A percentile compares a stretch with the other conserved stretches of the same genome.
Evolutionary conservation across 2,329 filamentous ascomycete species (phyloP).

Genomic region (Fusarium humuli): DNA sequence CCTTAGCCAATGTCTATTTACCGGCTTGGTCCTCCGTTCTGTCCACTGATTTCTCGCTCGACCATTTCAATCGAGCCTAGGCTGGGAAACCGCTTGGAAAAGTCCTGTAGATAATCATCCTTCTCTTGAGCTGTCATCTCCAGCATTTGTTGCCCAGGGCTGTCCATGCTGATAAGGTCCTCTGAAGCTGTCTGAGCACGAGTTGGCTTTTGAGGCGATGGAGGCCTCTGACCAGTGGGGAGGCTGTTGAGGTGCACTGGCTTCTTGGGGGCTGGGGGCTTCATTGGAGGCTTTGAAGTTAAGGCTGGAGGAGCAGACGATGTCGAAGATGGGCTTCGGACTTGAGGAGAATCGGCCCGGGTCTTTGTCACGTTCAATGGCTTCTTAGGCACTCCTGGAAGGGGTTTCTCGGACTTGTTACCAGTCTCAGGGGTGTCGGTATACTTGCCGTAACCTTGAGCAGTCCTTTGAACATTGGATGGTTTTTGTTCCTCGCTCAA

Average conservation of each 20-base stretch:
- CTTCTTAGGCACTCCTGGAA: slow-evolving; percentile 64
- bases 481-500: slow-evolving; percentile 79
- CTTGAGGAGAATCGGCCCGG: slow-evolving; percentile 46
- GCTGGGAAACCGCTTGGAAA: slow-evolving; percentile 88
- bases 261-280: slow-evolving; percentile 70
- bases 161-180: slow-evolving; percentile 58
- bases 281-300: slow-evolving; percentile 48
- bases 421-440: slow-evolving; percentile 66
- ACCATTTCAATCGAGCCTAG: slow-evolving; percentile 88
- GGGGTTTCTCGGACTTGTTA: slow-evolving; percentile 53
- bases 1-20: slow-evolving; percentile 27
- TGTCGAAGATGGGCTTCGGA: slow-evolving; percentile 32
- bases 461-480: slow-evolving; percentile 72
- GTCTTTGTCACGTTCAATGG: slow-evolving; percentile 55
- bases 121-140: slow-evolving; percentile 69
- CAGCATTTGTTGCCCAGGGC: slow-evolving; percentile 61
- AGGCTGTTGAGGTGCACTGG: slow-evolving; percentile 70
- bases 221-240: slow-evolving; percentile 56
- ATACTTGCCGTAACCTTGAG: slow-evolving; percentile 90
- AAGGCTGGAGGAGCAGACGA: slow-evolving; percentile 44
- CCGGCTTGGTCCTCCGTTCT: slow-evolving; percentile 47
- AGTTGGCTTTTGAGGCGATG: slow-evolving; percentile 60
- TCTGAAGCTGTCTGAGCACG: slow-evolving; percentile 48
- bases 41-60: slow-evolving; percentile 69
- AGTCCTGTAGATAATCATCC: slow-evolving; percentile 76